These are phyloP conservation scores for Helianthus annuus DNA, from an alignment of 129 eudicot genomes.

Conservation along the genomic window HanXRQr2.0-SUNRISE NC_035436.2:199534111-199534610, in stretches of 20 bases:
- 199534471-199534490: slow-evolving; percentile 47
- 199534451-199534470: slow-evolving; percentile 57
- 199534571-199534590: slow-evolving; percentile 34
- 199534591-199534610: slow-evolving; percentile 19
- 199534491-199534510: slow-evolving; percentile 55
- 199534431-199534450: slow-evolving; percentile 47
- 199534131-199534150: slow-evolving; percentile 2
- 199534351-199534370: slow-evolving; percentile 44
- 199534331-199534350: slow-evolving; percentile 36
- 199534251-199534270: neutral
- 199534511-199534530: slow-evolving; percentile 41
- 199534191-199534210: slow-evolving; percentile 25
- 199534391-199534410: slow-evolving; percentile 50
- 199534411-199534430: slow-evolving; percentile 52
- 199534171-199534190: slow-evolving; percentile 51
- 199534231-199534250: slow-evolving; percentile 29
- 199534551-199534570: slow-evolving; percentile 8
- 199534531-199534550: slow-evolving; percentile 23
- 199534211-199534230: slow-evolving; percentile 39
- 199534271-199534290: too few species aligned
- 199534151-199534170: slow-evolving; percentile 41
- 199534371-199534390: slow-evolving; percentile 42
- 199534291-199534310: neutral
- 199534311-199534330: slow-evolving; percentile 22
- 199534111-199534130: too few species aligned